A percentile compares a stretch with the other conserved stretches of the same genome.
Evolutionary conservation across 2,329 filamentous ascomycete genomes (phyloP).

Genomic region (Hymenoscyphus repandus): DNA sequence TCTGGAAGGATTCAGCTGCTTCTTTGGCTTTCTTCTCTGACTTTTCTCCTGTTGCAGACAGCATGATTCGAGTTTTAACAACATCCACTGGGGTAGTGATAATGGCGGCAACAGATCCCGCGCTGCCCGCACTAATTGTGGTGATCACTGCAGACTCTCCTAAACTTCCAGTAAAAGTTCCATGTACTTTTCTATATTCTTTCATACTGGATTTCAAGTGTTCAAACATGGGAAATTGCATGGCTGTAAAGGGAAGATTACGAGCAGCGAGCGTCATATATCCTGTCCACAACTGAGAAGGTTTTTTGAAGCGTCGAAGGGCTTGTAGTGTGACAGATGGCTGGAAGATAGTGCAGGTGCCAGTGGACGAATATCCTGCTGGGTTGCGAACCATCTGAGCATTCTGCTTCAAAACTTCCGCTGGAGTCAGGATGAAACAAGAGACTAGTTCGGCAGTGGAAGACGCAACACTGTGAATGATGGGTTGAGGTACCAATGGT

Average conservation of each 20-base stretch:
- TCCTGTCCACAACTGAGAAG: constrained; percentile 55
- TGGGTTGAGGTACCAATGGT: constrained; percentile 61
- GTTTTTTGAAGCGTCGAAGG: constrained; percentile 51
- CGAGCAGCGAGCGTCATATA: constrained; percentile 77
- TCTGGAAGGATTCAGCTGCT: constrained; percentile 20
- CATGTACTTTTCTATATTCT: constrained; percentile 35
- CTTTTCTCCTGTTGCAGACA: constrained; percentile 45
- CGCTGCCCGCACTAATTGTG: constrained; percentile 65
- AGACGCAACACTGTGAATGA: constrained; percentile 70
- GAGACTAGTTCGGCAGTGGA: constrained; percentile 76
- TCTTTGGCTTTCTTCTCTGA: constrained; percentile 27
- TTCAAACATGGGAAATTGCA: constrained; percentile 88
- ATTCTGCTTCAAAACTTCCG: constrained; percentile 90
- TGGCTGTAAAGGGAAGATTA: constrained; percentile 80
- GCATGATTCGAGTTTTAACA: constrained; percentile 85
- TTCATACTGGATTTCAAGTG: constrained; percentile 52
- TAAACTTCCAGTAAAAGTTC: constrained; percentile 34
- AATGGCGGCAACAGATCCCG: constrained; percentile 69
- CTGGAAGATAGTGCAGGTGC: constrained; percentile 42
- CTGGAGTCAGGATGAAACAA: constrained; percentile 80
- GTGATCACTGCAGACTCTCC: constrained; percentile 67
- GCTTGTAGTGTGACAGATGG: constrained; percentile 49
- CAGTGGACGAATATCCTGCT: constrained; percentile 19
- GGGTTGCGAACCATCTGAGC: constrained; percentile 68
- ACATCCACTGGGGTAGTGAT: constrained; percentile 89